phyloP scores from a whole-genome alignment of 2,329 filamentous ascomycete species.

The Apiospora hydei region DNA sequence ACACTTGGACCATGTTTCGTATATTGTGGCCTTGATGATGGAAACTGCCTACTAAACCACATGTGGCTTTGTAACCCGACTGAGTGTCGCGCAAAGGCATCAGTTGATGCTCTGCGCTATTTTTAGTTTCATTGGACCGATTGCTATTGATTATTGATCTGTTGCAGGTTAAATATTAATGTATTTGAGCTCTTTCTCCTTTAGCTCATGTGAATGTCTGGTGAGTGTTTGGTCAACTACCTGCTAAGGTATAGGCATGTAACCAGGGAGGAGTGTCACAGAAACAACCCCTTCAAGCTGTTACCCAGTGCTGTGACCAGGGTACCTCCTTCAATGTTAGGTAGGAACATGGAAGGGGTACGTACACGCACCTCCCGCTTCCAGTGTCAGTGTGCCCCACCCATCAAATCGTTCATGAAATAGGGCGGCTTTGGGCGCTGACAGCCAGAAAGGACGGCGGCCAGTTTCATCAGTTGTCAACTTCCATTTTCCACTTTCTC shows the following conservation, averaged over 20 bases:
- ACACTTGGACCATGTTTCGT: not conserved
- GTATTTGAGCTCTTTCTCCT: too few species aligned
- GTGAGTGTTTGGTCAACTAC: not conserved
- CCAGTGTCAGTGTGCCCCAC: constrained; percentile 3
- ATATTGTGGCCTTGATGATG: not conserved
- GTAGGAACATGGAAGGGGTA: not conserved
- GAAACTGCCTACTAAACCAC: not conserved
- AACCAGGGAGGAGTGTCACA: not conserved
- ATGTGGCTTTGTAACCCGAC: not conserved
- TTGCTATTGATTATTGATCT: not conserved
- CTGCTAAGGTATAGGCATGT: not conserved
- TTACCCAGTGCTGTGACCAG: not conserved
- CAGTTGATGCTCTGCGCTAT: not conserved
- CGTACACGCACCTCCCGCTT: not conserved
- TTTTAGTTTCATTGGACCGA: not conserved
- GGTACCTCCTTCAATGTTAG: too few species aligned
- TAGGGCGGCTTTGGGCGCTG: constrained; percentile 1
- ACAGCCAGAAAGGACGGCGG: constrained; percentile 6
- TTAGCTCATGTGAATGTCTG: not conserved
- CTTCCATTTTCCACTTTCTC: constrained; percentile 21
- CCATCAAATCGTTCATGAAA: not conserved
- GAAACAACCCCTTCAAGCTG: not conserved
- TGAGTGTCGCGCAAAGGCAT: not conserved
- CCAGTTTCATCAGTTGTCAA: constrained; percentile 21
- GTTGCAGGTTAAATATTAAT: not conserved